Base-by-base conservation (phyloP, 495 filamentous ascomycete genomes). In the Penicillium samsonianum region DNA sequence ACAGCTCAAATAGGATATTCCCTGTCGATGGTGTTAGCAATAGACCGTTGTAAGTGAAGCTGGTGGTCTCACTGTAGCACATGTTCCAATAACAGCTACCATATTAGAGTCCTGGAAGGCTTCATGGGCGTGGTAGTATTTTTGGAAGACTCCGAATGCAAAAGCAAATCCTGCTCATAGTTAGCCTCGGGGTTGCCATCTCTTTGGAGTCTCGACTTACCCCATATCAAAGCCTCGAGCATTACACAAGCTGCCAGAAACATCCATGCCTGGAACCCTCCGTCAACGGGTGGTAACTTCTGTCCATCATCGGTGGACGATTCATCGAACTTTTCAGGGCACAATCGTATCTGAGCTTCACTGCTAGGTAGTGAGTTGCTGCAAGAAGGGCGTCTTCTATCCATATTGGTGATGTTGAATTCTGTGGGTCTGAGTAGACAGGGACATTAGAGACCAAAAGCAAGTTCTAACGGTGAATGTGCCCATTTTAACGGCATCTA, bases 11-110 rank as follows among this genome's bases (percentile, higher is more conserved):
- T 68, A 66, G 6, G 66, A 65, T 12, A 66, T 55, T 8, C 66
- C 66, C 63, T 68, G 12, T 12, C 1, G 2, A 11, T 2, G 16
- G 6, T 23, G 19, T 63, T 56, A 60, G 52, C n/a, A 46, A 16
- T 17, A 1, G 11, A n/a, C 2, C 4, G 12, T 3, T 11, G 22
- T 16, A n/a, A 38, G 23, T 1, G 2, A 25, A 28, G 12, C 22
- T 40, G 42, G 12, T 53, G 20, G 6, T 61, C 47, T 66, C 56
- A 75, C 73, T 17, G 72, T 72, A 10, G 73, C 84, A 57, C 83
- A 86, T 57, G 72, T 78, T 3, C 69, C 85, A 6, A 77, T 75
- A 8, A 82, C 78, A 0, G 65, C 73, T 28, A 68, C 64, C 60
- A 37, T 66, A 78, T 16, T 65, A 76, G 45, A 78, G 57, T 14